These are phyloP conservation scores for Epithemia pelagica DNA, from an alignment of 108 stramenopile genomes.

Conservation along the genomic window DNA sequence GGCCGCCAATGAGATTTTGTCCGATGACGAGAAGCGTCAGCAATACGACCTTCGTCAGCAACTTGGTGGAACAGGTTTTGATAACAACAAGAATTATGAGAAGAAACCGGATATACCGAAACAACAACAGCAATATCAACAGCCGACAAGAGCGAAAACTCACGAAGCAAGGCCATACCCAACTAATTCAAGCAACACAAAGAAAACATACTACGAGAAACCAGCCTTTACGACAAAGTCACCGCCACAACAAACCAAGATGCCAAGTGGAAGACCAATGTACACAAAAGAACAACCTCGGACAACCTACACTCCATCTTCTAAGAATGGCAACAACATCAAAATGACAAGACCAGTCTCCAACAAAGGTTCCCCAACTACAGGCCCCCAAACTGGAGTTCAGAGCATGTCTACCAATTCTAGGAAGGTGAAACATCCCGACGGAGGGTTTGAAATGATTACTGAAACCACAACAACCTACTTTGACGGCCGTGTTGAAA, in stretches of 20 bases:
- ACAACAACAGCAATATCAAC: not conserved
- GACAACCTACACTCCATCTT: not conserved
- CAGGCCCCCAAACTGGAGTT: not conserved
- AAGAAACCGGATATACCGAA: not conserved
- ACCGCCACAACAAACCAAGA: not conserved
- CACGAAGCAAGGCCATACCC: not conserved
- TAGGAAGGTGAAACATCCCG: not conserved
- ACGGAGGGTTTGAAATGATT: not conserved
- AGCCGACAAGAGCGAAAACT: not conserved
- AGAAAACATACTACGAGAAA: not conserved
- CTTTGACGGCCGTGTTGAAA: not conserved
- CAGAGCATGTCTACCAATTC: not conserved
- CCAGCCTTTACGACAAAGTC: too few species aligned
- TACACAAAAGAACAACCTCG: not conserved
- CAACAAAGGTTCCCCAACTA: not conserved
- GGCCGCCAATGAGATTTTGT: constrained; percentile 83
- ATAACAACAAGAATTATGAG: not conserved
- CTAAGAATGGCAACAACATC: not conserved
- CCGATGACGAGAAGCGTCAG: constrained; percentile 77
- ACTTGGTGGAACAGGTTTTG: not conserved
- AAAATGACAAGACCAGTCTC: not conserved
- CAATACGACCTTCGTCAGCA: constrained; percentile 52
- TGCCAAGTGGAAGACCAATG: not conserved
- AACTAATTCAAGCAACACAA: not conserved
- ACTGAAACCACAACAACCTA: not conserved